A percentile compares a stretch with the other conserved stretches of the same genome.
These are phyloP conservation scores for Aspergillus sp. DNA, from an alignment of 2,329 filamentous ascomycete species.

Conservation along the genomic window DNA sequence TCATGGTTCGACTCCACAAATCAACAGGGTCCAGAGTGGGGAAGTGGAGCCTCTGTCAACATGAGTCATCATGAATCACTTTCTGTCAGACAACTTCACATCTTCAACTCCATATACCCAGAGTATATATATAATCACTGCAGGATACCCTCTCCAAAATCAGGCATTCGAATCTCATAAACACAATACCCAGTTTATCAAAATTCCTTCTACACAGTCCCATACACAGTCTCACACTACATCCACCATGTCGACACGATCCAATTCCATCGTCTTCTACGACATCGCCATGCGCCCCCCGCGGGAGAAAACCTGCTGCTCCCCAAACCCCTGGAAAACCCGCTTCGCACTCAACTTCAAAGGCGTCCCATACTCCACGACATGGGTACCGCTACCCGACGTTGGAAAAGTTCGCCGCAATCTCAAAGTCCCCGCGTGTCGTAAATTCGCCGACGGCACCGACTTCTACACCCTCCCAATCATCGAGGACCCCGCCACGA, in stretches of 20 bases:
- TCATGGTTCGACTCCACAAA: too few species aligned
- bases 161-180: neutral
- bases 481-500: conserved; percentile 47
- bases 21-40: too few species aligned
- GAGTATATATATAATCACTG: neutral
- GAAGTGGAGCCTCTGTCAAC: neutral
- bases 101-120: neutral
- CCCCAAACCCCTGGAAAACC: conserved; percentile 55
- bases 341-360: conserved; percentile 54
- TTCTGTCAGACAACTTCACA: neutral
- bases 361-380: conserved; percentile 45
- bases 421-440: conserved; percentile 50
- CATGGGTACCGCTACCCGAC: conserved; percentile 55
- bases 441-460: conserved; percentile 56
- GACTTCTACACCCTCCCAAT: conserved; percentile 63
- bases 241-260: neutral
- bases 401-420: conserved; percentile 49
- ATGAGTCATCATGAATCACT: neutral
- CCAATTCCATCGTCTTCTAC: conserved; percentile 42
- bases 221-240: neutral
- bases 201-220: neutral
- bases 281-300: conserved; percentile 46
- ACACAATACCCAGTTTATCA: neutral
- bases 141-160: neutral
- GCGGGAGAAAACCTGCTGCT: conserved; percentile 28